Evolutionary conservation across 257 asterid genomes (phyloP).

Genomic region (Knoxia roxburghii): DNA sequence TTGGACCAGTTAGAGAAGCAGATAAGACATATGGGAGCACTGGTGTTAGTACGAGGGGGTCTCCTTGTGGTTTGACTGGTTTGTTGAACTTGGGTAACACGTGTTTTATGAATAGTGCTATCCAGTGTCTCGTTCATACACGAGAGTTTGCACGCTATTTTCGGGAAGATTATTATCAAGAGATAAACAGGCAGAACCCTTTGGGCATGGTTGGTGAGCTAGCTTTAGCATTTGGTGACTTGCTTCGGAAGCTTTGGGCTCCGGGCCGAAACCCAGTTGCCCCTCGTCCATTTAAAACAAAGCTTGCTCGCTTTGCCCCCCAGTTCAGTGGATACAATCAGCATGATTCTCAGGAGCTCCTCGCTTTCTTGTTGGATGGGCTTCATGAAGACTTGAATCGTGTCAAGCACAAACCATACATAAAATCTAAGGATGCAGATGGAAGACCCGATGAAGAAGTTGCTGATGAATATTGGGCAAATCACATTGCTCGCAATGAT

Average conservation of each 20-base stretch:
- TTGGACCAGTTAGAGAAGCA: slow-evolving; percentile 28
- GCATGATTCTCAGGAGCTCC: slow-evolving; percentile 99
- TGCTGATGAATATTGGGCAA: slow-evolving; percentile 98
- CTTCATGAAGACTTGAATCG: slow-evolving; percentile 99
- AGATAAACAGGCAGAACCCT: slow-evolving; percentile 92
- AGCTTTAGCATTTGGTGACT: slow-evolving; percentile 97
- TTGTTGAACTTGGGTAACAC: slow-evolving; percentile 94
- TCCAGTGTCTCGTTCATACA: slow-evolving; percentile 97
- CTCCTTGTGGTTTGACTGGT: slow-evolving; percentile 89
- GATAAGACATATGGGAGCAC: slow-evolving; percentile 63
- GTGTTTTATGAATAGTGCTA: slow-evolving; percentile 98
- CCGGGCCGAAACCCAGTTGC: slow-evolving; percentile 91
- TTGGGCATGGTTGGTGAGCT: slow-evolving; percentile 99
- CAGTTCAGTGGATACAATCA: slow-evolving; percentile 97
- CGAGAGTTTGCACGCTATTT: slow-evolving; percentile 89
- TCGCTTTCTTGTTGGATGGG: slow-evolving; percentile 95
- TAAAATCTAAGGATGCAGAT: slow-evolving; percentile 91
- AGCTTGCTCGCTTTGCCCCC: slow-evolving; percentile 98
- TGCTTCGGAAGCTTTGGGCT: slow-evolving; percentile 92
- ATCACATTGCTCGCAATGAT: slow-evolving; percentile 97
- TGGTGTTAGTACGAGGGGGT: slow-evolving; percentile 93
- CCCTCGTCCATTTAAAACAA: slow-evolving; percentile 84
- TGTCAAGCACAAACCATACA: slow-evolving; percentile 91
- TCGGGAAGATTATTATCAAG: slow-evolving; percentile 93
- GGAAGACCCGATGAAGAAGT: slow-evolving; percentile 96